phyloP scores from a whole-genome alignment of 495 filamentous ascomycete genomes.

The Rhizodiscina lignyota region DNA sequence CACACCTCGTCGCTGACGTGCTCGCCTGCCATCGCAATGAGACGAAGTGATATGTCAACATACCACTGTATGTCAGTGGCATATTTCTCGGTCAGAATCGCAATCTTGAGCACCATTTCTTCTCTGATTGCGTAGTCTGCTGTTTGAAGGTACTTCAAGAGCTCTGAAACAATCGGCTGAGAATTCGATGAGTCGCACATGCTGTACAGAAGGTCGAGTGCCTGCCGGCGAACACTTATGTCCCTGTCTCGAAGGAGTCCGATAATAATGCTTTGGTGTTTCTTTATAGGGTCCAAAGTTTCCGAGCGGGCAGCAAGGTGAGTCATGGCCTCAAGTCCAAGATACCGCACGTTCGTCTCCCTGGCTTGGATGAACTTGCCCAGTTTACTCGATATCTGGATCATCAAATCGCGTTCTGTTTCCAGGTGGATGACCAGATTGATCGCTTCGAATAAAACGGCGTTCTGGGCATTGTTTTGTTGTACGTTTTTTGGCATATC shows the following conservation, averaged over 20 bases:
- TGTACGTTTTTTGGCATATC: conserved; percentile 97
- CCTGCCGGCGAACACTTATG: conserved; percentile 93
- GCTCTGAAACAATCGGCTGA: conserved; percentile 79
- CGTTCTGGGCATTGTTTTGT: conserved; percentile 98
- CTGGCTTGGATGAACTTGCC: conserved; percentile 94
- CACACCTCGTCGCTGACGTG: conserved; percentile 99
- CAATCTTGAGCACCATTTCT: conserved; percentile 98
- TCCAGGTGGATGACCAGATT: conserved; percentile 98
- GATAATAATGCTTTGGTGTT: conserved; percentile 91
- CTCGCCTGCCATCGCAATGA: conserved; percentile 93
- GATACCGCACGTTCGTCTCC: conserved; percentile 95
- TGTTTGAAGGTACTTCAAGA: conserved; percentile 85
- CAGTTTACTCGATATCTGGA: conserved; percentile 84
- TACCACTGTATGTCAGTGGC: conserved; percentile 98
- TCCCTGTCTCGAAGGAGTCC: conserved; percentile 88
- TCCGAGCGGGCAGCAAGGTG: conserved; percentile 91
- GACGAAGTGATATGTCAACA: conserved; percentile 87
- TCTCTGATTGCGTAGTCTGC: conserved; percentile 96
- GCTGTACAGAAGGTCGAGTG: conserved; percentile 92
- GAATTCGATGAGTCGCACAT: conserved; percentile 97
- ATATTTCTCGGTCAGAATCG: conserved; percentile 95
- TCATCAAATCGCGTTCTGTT: conserved; percentile 87
- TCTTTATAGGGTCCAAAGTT: conserved; percentile 93
- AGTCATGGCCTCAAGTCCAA: conserved; percentile 95
- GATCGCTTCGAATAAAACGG: conserved; percentile 95